Evolutionary conservation across 306 rosid species (phyloP).

Genomic region (Cucumis hystrix): DNA sequence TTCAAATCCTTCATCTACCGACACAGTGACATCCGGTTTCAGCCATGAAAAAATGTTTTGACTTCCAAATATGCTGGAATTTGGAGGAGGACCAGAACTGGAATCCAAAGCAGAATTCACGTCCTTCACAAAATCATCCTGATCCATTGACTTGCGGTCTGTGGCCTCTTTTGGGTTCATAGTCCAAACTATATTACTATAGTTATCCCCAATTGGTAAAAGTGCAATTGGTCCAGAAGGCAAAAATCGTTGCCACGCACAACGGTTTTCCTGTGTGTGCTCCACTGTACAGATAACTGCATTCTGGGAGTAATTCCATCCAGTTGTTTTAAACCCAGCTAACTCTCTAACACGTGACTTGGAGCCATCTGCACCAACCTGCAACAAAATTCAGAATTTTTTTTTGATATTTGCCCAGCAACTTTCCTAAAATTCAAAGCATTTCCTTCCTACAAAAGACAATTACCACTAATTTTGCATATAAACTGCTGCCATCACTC

Average conservation of each 20-base stretch:
- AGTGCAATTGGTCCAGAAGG: constrained; percentile 90
- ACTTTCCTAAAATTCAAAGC: not conserved
- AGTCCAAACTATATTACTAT: constrained; percentile 91
- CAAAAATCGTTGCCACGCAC: constrained; percentile 93
- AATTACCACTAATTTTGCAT: constrained; percentile 87
- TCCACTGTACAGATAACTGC: constrained; percentile 87
- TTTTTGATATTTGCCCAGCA: constrained; percentile 1
- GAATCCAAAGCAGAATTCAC: constrained; percentile 58
- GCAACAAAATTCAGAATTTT: constrained; percentile 14
- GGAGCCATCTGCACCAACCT: constrained; percentile 97
- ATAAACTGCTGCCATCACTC: constrained; percentile 61
- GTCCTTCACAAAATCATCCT: constrained; percentile 51
- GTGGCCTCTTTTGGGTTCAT: constrained; percentile 71
- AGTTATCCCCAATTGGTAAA: constrained; percentile 73
- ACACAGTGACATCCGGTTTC: constrained; percentile 25
- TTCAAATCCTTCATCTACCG: constrained; percentile 49
- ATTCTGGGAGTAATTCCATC: constrained; percentile 89
- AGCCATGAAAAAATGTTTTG: constrained; percentile 53
- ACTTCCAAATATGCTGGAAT: constrained; percentile 25
- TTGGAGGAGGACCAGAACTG: constrained; percentile 72
- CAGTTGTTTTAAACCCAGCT: constrained; percentile 71
- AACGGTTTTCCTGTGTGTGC: constrained; percentile 44
- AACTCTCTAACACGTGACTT: constrained; percentile 77
- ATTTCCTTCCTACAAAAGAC: not conserved
- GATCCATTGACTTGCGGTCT: constrained; percentile 33